phyloP scores from a whole-genome alignment of 192 early-diverging fungal species.

The Linnemannia zychae region DNA sequence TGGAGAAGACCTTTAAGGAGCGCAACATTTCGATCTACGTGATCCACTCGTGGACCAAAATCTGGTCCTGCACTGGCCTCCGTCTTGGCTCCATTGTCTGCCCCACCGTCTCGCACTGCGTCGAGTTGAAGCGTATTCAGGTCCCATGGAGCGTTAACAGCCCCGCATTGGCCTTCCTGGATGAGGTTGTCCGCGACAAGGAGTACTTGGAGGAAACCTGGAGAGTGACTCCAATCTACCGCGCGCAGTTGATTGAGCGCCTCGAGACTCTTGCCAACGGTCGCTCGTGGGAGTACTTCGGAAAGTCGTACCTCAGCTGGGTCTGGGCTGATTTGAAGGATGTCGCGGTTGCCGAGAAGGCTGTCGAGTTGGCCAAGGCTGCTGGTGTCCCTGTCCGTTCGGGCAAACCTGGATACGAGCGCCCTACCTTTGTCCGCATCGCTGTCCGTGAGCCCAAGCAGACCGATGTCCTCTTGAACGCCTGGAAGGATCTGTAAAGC shows the following conservation, averaged over 20 bases:
- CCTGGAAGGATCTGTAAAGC: slow-evolving; percentile 69
- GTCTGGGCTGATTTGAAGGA: slow-evolving; percentile 86
- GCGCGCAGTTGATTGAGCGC: slow-evolving; percentile 65
- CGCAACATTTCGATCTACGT: slow-evolving; percentile 84
- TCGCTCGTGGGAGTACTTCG: slow-evolving; percentile 75
- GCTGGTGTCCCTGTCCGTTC: slow-evolving; percentile 90
- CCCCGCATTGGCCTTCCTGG: slow-evolving; percentile 87
- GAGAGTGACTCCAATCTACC: slow-evolving; percentile 79
- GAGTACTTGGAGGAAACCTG: slow-evolving; percentile 84
- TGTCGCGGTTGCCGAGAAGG: slow-evolving; percentile 70
- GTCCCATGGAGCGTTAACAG: slow-evolving; percentile 95
- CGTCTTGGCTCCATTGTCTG: slow-evolving; percentile 91
- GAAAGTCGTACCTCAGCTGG: slow-evolving; percentile 86
- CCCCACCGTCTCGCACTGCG: slow-evolving; percentile 81
- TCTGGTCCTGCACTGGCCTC: slow-evolving; percentile 94
- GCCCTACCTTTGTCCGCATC: slow-evolving; percentile 81
- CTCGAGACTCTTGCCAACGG: slow-evolving; percentile 41
- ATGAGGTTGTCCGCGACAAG: slow-evolving; percentile 78
- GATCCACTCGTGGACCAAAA: slow-evolving; percentile 95
- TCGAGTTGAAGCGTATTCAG: slow-evolving; percentile 81
- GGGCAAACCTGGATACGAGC: slow-evolving; percentile 82
- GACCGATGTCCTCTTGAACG: slow-evolving; percentile 77
- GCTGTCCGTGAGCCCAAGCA: slow-evolving; percentile 81
- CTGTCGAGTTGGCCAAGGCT: slow-evolving; percentile 72
- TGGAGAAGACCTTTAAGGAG: slow-evolving; percentile 68